phyloP scores from a whole-genome alignment of 805 yeast genomes.

The Hanseniaspora occidentalis region DNA sequence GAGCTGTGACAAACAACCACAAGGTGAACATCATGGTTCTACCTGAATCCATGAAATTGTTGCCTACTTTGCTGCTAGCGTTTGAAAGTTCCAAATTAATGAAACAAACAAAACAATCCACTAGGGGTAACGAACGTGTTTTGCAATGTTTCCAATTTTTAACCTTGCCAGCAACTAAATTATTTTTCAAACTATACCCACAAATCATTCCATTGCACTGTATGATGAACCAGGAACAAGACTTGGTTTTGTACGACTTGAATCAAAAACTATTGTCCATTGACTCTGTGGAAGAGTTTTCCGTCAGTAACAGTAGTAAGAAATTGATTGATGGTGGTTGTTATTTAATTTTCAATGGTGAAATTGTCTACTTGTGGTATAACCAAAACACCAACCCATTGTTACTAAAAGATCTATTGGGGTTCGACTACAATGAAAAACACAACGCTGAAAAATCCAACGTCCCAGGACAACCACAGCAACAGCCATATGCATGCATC shows the following conservation, averaged over 20 bases:
- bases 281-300: conserved; percentile 36
- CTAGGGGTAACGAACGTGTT: conserved; percentile 53
- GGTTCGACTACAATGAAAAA: conserved; percentile 29
- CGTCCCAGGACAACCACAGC: conserved; percentile 9
- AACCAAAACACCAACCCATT: conserved; percentile 56
- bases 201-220: conserved; percentile 63
- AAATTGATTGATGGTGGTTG: conserved; percentile 54
- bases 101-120: conserved; percentile 23
- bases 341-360: conserved; percentile 64
- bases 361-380: conserved; percentile 46
- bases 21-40: conserved; percentile 55
- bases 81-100: conserved; percentile 60
- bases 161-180: conserved; percentile 38
- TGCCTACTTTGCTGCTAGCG: conserved; percentile 55
- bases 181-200: conserved; percentile 67
- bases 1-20: conserved; percentile 32
- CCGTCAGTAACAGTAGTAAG: conserved; percentile 26
- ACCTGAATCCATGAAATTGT: conserved; percentile 67
- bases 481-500: no score
- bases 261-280: conserved; percentile 29
- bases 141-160: conserved; percentile 28
- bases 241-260: conserved; percentile 35
- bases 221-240: conserved; percentile 35
- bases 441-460: neutral
- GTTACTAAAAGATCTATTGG: conserved; percentile 65